Percentiles rank a stretch among this genome's conserved stretches.
Evolutionary conservation across 805 yeast genomes (phyloP).

Genomic region (Yamadazyma philogaea): DNA sequence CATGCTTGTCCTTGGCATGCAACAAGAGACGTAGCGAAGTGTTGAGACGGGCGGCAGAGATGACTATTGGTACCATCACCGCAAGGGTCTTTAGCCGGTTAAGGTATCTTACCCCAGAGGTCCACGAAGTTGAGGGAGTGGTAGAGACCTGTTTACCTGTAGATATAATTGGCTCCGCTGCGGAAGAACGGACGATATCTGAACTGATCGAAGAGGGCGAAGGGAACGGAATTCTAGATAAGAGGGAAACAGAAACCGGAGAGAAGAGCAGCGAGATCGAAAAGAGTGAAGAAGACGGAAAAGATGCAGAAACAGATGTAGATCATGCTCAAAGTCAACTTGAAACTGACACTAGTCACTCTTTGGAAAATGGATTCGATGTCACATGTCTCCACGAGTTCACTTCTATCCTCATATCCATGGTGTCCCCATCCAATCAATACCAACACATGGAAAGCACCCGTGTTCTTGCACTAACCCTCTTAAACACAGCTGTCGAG

Average conservation of each 20-base stretch:
- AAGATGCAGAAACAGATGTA: background rate
- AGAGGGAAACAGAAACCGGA: background rate
- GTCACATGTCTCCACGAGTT: constrained; percentile 74
- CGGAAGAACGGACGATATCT: background rate
- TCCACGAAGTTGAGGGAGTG: constrained; percentile 36
- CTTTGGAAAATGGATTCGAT: constrained; percentile 45
- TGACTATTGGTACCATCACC: constrained; percentile 69
- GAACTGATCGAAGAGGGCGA: background rate
- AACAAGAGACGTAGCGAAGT: constrained; percentile 90
- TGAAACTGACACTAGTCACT: background rate
- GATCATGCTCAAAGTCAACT: no score
- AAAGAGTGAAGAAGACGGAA: background rate
- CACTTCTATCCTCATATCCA: constrained; percentile 68
- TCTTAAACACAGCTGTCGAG: constrained; percentile 78
- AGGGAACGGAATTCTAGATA: background rate
- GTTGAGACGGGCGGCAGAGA: constrained; percentile 83
- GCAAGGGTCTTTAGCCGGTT: constrained; percentile 63
- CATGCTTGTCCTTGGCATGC: constrained; percentile 87
- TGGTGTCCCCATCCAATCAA: constrained; percentile 79
- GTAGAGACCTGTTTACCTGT: constrained; percentile 49
- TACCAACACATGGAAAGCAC: constrained; percentile 85
- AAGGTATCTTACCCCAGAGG: constrained; percentile 17
- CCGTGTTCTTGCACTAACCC: constrained; percentile 73
- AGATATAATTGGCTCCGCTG: constrained; percentile 55
- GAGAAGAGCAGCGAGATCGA: background rate